Percentiles rank a stretch among this genome's conserved stretches.
These are phyloP conservation scores for Alternaria triticimaculans DNA, from an alignment of 2,329 filamentous ascomycete genomes.

Conservation along the genomic window DNA sequence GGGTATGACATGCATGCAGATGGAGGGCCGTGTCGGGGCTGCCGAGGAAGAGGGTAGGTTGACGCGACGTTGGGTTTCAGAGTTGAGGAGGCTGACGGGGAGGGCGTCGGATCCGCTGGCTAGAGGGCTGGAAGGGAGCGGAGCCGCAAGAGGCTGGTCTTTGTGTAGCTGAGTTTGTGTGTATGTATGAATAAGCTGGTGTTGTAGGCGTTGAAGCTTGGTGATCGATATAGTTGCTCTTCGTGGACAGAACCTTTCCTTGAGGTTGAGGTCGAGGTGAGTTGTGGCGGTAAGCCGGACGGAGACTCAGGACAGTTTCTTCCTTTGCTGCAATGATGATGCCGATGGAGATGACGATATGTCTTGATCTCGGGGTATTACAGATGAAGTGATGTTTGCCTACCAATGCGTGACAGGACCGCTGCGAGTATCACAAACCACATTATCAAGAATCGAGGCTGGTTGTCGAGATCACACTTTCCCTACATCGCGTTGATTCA, in stretches of 20 bases:
- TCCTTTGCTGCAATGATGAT: background rate
- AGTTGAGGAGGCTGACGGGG: background rate
- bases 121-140: background rate
- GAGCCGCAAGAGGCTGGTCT: background rate
- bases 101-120: background rate
- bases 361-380: background rate
- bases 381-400: background rate
- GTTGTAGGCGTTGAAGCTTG: background rate
- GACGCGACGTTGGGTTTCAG: background rate
- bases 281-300: background rate
- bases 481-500: background rate
- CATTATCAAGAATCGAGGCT: background rate
- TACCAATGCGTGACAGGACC: background rate
- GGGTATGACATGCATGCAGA: background rate
- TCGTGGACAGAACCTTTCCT: background rate
- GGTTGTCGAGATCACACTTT: background rate
- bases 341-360: background rate
- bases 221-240: background rate
- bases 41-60: background rate
- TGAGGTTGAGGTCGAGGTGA: background rate
- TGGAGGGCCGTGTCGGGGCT: background rate
- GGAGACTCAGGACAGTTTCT: background rate
- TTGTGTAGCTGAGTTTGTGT: background rate
- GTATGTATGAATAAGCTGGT: background rate
- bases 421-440: background rate